phyloP scores from a whole-genome alignment of 371 early-diverging fungal genomes.

The Amoeboaphelidium protococcarum region DNA sequence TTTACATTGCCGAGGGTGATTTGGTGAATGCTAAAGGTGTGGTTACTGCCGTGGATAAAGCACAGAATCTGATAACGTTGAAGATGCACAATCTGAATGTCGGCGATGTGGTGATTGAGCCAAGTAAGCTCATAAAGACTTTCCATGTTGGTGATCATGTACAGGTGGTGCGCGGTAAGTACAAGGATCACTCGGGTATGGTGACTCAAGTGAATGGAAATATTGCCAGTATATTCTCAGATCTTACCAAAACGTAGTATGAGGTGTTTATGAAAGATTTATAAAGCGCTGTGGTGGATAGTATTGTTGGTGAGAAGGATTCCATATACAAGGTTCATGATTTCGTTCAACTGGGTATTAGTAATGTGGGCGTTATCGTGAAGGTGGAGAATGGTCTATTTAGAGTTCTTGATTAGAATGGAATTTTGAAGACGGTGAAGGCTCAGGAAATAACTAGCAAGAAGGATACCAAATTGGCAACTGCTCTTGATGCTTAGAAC shows the following conservation, averaged over 20 bases:
- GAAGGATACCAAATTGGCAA: constrained; percentile 31
- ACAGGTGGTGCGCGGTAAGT: constrained; percentile 68
- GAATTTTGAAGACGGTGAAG: constrained; percentile 30
- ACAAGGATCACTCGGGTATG: constrained; percentile 61
- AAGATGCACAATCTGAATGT: constrained; percentile 14
- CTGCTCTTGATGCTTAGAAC: constrained; percentile 47
- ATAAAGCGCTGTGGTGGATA: constrained; percentile 32
- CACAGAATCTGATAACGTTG: constrained; percentile 18
- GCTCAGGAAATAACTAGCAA: constrained; percentile 36
- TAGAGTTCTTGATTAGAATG: constrained; percentile 52
- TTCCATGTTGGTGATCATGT: constrained; percentile 78
- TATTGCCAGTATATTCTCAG: constrained; percentile 52
- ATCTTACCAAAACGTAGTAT: constrained; percentile 39
- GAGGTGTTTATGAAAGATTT: constrained; percentile 70
- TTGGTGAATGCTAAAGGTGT: constrained; percentile 52
- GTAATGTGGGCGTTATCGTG: constrained; percentile 53
- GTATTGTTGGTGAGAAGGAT: constrained; percentile 5
- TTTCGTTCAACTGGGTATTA: constrained; percentile 45
- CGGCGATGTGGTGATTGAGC: constrained; percentile 1
- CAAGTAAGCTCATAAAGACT: constrained; percentile 48
- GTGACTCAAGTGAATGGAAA: constrained; percentile 47
- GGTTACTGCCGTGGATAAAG: constrained; percentile 34
- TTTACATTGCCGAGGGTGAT: constrained; percentile 61
- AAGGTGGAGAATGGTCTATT: constrained; percentile 45
- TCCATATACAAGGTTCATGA: constrained; percentile 53